A percentile compares a stretch with the other conserved stretches of the same genome.
Conservation (phyloP, 495 filamentous ascomycete species). For the Parmelia sp. region DNA sequence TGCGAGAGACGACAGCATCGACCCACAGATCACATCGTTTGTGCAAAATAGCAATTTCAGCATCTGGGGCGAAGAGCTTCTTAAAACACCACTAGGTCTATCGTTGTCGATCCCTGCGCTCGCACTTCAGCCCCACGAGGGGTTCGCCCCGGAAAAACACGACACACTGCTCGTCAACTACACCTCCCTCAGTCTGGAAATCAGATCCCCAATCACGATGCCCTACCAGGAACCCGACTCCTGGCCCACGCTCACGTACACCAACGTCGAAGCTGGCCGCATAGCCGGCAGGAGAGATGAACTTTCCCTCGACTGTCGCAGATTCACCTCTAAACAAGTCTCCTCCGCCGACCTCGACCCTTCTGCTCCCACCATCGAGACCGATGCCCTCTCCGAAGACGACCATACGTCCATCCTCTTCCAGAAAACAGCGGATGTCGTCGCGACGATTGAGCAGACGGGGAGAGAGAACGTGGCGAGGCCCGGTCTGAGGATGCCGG, state of each 20-base stretch:
- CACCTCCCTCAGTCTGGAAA: slow-evolving; percentile 18
- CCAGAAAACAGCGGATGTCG: not conserved
- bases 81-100: slow-evolving; percentile 18
- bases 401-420: not conserved
- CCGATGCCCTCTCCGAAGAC: not conserved
- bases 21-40: slow-evolving; percentile 21
- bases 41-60: slow-evolving; percentile 21
- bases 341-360: not conserved
- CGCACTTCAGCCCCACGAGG: not conserved
- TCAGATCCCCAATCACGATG: slow-evolving; percentile 11
- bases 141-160: not conserved
- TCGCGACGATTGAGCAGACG: not conserved
- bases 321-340: not conserved
- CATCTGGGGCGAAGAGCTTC: slow-evolving; percentile 19
- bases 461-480: not conserved
- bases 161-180: slow-evolving; percentile 11
- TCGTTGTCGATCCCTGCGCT: slow-evolving; percentile 16
- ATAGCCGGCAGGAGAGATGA: slow-evolving; percentile 19
- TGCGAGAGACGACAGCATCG: slow-evolving; percentile 1
- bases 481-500: not conserved
- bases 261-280: slow-evolving; percentile 19
- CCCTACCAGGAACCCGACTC: not conserved
- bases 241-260: slow-evolving; percentile 18
- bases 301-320: slow-evolving; percentile 9
- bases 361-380: not conserved